Evolutionary conservation across 768 basidiomycete species (phyloP).

Genomic region (Tubosaeta sp.): DNA sequence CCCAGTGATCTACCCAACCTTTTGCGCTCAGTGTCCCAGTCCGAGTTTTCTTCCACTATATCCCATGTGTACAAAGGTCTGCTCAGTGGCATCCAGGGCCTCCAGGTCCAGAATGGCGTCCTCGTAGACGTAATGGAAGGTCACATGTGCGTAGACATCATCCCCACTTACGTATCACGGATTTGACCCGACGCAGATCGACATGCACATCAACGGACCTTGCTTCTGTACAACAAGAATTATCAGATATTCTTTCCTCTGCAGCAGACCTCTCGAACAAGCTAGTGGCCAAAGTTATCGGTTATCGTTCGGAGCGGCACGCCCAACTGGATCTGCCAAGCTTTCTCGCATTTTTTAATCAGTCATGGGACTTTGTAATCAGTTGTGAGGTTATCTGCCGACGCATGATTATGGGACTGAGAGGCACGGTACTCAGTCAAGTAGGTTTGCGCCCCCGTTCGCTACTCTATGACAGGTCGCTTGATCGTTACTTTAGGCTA

Average conservation of each 20-base stretch:
- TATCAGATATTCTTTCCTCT: constrained; percentile 72
- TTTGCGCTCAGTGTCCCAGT: constrained; percentile 63
- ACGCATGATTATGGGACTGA: constrained; percentile 88
- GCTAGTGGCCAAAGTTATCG: constrained; percentile 74
- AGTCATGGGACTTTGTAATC: constrained; percentile 88
- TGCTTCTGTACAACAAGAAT: constrained; percentile 54
- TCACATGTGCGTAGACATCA: constrained; percentile 34
- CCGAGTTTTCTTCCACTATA: constrained; percentile 62
- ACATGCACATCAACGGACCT: constrained; percentile 38
- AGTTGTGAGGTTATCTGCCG: constrained; percentile 80
- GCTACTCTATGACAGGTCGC: not conserved
- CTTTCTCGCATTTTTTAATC: constrained; percentile 79
- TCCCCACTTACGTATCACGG: not conserved
- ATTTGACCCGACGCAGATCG: constrained; percentile 29
- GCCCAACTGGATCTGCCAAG: constrained; percentile 63
- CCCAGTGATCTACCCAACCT: constrained; percentile 43
- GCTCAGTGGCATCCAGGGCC: constrained; percentile 61
- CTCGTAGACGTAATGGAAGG: constrained; percentile 57
- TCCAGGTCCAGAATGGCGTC: constrained; percentile 56
- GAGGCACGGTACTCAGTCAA: constrained; percentile 83
- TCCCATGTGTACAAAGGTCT: constrained; percentile 57
- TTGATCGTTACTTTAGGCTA: constrained; percentile 50
- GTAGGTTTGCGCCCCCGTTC: constrained; percentile 35
- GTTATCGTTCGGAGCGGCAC: constrained; percentile 75
- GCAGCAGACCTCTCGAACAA: constrained; percentile 84